Conservation (phyloP, 495 filamentous ascomycete species). For the Penicillium simplicissimum region DNA sequence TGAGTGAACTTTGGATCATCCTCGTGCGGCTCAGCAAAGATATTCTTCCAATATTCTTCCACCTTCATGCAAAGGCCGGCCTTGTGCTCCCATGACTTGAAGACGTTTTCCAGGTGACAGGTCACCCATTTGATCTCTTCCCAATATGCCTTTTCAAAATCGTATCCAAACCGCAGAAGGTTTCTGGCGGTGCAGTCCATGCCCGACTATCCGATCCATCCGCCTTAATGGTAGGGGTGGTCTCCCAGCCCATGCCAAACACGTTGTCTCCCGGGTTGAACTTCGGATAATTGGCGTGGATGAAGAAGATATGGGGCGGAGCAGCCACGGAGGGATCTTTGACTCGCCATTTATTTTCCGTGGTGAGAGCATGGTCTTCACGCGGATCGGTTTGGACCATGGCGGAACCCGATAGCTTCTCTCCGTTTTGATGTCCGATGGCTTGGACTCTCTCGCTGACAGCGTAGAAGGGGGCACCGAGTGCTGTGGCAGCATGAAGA, state of each 20-base stretch:
- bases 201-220: constrained; percentile 43
- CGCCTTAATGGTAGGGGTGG: constrained; percentile 38
- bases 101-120: constrained; percentile 42
- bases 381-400: constrained; percentile 51
- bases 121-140: constrained; percentile 51
- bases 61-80: constrained; percentile 37
- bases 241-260: constrained; percentile 43
- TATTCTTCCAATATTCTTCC: constrained; percentile 42
- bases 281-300: constrained; percentile 57
- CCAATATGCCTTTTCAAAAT: constrained; percentile 55
- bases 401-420: constrained; percentile 38
- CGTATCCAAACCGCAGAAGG: constrained; percentile 48
- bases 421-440: constrained; percentile 39
- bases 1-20: constrained; percentile 39
- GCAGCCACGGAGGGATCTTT: constrained; percentile 36
- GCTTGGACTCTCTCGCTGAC: constrained; percentile 48
- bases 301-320: constrained; percentile 47
- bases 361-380: constrained; percentile 43
- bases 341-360: constrained; percentile 39
- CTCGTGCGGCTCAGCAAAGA: constrained; percentile 44
- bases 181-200: constrained; percentile 41
- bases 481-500: constrained; percentile 51
- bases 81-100: constrained; percentile 44
- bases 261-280: constrained; percentile 52
- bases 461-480: constrained; percentile 51